These are phyloP conservation scores for Helianthus annuus DNA, from an alignment of 129 eudicot genomes.

Conservation along the genomic window DNA sequence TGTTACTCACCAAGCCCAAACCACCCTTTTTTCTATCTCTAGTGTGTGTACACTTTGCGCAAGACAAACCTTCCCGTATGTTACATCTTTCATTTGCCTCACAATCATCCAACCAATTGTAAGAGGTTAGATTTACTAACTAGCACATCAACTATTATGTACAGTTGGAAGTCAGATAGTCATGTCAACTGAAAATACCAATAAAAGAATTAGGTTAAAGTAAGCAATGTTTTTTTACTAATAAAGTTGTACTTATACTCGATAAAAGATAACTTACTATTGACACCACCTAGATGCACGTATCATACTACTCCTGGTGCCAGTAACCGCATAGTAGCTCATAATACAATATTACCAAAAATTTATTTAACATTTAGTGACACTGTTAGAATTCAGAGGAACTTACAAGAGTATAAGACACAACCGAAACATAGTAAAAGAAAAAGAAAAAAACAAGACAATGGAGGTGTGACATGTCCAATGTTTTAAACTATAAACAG, in stretches of 20 bases:
- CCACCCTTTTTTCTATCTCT: conserved; percentile 4
- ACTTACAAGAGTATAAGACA: neutral
- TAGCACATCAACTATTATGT: neutral
- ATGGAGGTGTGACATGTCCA: neutral
- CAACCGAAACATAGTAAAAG: neutral
- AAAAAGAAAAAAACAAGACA: neutral
- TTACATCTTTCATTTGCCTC: neutral
- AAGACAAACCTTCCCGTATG: neutral
- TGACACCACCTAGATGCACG: conserved; percentile 1
- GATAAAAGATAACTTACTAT: neutral
- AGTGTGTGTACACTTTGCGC: neutral
- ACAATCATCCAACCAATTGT: conserved; percentile 1
- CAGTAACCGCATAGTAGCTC: neutral
- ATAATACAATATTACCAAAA: neutral
- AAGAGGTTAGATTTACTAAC: conserved; percentile 1
- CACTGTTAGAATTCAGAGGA: neutral
- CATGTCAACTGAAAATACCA: conserved; percentile 12
- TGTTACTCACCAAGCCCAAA: conserved; percentile 1
- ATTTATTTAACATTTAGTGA: neutral
- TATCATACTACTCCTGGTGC: neutral
- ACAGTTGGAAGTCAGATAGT: neutral
- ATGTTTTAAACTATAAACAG: neutral
- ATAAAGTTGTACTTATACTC: neutral
- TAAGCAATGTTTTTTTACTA: neutral
- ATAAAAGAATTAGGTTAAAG: neutral